Evolutionary conservation across 352 stramenopile genomes (phyloP).

Genomic region (Thalassiosira livingstoniorum): DNA sequence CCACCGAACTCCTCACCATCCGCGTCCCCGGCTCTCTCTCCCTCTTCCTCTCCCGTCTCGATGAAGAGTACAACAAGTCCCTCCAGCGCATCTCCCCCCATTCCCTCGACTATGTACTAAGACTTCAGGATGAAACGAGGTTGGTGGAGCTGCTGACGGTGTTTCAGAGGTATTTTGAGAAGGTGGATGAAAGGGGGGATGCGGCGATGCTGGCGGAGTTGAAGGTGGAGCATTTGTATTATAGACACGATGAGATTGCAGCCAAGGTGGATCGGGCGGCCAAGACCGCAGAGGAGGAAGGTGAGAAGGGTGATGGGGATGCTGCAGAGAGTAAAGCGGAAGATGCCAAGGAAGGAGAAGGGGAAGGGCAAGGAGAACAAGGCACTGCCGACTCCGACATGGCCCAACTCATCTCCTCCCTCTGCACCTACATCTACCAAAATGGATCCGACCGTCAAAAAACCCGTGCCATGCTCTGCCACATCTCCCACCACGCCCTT

Average conservation of each 20-base stretch:
- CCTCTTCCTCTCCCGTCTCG: conserved; percentile 92
- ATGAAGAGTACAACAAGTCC: conserved; percentile 98
- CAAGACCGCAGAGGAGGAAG: conserved; percentile 75
- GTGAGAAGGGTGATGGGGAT: conserved; percentile 88
- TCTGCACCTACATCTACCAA: conserved; percentile 94
- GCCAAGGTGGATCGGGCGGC: conserved; percentile 74
- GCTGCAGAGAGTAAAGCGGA: conserved; percentile 86
- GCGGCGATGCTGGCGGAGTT: conserved; percentile 92
- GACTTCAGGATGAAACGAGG: conserved; percentile 92
- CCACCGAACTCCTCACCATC: conserved; percentile 90
- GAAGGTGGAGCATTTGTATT: conserved; percentile 95
- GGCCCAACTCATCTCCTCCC: conserved; percentile 81
- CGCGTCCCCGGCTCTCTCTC: conserved; percentile 82
- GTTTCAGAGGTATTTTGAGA: conserved; percentile 92
- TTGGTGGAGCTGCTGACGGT: conserved; percentile 89
- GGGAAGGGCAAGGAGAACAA: conserved; percentile 35
- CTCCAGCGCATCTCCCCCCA: conserved; percentile 97
- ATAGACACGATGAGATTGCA: conserved; percentile 95
- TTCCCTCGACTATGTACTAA: conserved; percentile 94
- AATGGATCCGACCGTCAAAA: conserved; percentile 92
- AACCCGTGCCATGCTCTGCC: conserved; percentile 97
- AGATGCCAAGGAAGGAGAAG: conserved; percentile 68
- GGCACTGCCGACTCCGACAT: conserved; percentile 57
- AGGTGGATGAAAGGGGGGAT: conserved; percentile 85
- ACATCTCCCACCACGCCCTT: conserved; percentile 97